A percentile compares a stretch with the other conserved stretches of the same genome.
Evolutionary conservation across 2,329 filamentous ascomycete species (phyloP).

Genomic region (Esteya vermicola): DNA sequence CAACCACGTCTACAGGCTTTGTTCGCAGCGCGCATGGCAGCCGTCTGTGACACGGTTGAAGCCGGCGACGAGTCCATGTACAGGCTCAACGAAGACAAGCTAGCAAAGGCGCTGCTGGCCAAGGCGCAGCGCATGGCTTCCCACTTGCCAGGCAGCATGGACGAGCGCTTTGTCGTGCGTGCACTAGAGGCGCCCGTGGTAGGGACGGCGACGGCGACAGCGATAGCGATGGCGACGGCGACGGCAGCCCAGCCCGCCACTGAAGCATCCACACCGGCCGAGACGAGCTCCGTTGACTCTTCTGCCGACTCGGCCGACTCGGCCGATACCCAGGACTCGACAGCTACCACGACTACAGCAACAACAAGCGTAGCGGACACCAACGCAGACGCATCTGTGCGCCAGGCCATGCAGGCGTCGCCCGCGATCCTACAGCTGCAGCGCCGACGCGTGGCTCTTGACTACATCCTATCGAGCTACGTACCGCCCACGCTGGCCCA

Average conservation of each 20-base stretch:
- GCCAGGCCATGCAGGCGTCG: constrained; percentile 31
- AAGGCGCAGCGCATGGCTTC: constrained; percentile 57
- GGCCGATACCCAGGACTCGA: constrained; percentile 19
- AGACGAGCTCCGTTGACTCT: no score
- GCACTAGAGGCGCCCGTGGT: constrained; percentile 59
- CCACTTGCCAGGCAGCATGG: constrained; percentile 65
- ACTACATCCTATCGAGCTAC: constrained; percentile 51
- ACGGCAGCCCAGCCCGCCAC: no score
- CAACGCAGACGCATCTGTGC: constrained; percentile 8
- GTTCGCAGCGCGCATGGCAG: constrained; percentile 51
- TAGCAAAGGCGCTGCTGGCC: constrained; percentile 46
- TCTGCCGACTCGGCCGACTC: constrained; percentile 21
- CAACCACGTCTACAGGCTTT: constrained; percentile 26
- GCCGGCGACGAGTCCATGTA: constrained; percentile 79
- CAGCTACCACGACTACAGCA: constrained; percentile 14
- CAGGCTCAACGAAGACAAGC: constrained; percentile 58
- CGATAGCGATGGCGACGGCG: constrained; percentile 21
- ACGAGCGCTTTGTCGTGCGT: constrained; percentile 68
- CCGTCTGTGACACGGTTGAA: constrained; percentile 68
- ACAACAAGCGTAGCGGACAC: constrained; percentile 5
- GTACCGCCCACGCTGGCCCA: constrained; percentile 29
- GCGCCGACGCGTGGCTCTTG: constrained; percentile 47
- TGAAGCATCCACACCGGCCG: no score
- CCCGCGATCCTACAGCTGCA: no score
- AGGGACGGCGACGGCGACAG: neutral